These are phyloP conservation scores for Lodderomyces metapsilosis DNA, from an alignment of 1,139 yeast species.

Conservation along the genomic window DNA sequence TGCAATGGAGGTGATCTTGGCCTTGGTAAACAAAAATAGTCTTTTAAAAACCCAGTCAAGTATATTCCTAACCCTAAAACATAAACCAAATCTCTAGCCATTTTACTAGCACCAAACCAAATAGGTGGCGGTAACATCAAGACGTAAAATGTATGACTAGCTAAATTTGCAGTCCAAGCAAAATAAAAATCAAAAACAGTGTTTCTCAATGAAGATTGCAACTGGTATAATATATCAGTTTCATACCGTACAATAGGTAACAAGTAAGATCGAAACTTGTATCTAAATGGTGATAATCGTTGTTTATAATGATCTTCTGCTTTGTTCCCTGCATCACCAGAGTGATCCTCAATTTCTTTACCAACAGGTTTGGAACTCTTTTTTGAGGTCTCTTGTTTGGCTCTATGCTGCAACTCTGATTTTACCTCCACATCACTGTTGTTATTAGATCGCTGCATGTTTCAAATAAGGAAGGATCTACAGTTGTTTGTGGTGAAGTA, in stretches of 20 bases:
- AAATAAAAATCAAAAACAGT: conserved; percentile 70
- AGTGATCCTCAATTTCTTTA: conserved; percentile 7
- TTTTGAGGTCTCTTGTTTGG: background rate
- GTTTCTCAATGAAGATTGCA: conserved; percentile 55
- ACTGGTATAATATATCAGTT: conserved; percentile 54
- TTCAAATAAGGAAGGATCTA: background rate
- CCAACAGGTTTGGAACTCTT: background rate
- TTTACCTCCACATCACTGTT: background rate
- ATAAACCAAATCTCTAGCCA: conserved; percentile 70
- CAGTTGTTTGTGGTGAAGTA: background rate
- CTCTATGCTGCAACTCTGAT: conserved; percentile 3
- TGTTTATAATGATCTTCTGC: conserved; percentile 63
- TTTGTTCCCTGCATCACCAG: conserved; percentile 69
- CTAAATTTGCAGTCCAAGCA: conserved; percentile 86
- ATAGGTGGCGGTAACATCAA: conserved; percentile 80
- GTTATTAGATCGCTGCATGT: background rate
- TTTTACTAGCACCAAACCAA: conserved; percentile 71
- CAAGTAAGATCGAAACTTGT: conserved; percentile 51
- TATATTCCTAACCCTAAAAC: conserved; percentile 86
- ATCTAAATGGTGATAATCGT: conserved; percentile 60
- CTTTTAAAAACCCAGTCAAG: conserved; percentile 75
- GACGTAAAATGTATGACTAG: conserved; percentile 92
- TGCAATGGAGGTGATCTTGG: conserved; percentile 92
- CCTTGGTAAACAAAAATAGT: conserved; percentile 84
- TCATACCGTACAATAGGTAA: conserved; percentile 66